phyloP scores from a whole-genome alignment of 2,329 filamentous ascomycete genomes.

The Epichloe festucae region DNA sequence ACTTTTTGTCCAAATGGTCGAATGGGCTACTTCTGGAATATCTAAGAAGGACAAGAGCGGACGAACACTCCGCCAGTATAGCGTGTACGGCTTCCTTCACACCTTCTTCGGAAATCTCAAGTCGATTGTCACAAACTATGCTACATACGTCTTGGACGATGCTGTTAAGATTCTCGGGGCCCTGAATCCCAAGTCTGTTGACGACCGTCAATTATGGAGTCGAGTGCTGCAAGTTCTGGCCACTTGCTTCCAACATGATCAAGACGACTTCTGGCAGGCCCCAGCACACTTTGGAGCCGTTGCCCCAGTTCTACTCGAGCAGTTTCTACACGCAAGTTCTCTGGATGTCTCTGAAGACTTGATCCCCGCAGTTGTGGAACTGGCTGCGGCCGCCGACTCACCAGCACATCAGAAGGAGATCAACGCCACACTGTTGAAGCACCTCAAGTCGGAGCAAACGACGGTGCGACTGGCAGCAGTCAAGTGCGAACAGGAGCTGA shows the following conservation, averaged over 20 bases:
- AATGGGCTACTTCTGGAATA: constrained; percentile 56
- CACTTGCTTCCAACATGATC: constrained; percentile 74
- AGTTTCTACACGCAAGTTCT: constrained; percentile 40
- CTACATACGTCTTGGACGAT: constrained; percentile 70
- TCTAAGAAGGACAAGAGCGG: constrained; percentile 49
- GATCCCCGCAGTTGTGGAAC: constrained; percentile 63
- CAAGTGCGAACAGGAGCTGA: constrained; percentile 67
- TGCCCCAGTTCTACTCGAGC: constrained; percentile 53
- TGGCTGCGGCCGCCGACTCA: constrained; percentile 70
- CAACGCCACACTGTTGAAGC: constrained; percentile 64
- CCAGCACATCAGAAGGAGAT: constrained; percentile 84
- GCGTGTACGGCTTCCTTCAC: constrained; percentile 68
- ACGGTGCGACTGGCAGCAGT: constrained; percentile 70
- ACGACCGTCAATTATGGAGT: constrained; percentile 50
- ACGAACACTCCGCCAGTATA: constrained; percentile 51
- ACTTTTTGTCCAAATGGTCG: constrained; percentile 73
- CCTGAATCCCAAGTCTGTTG: constrained; percentile 32
- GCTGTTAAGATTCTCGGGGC: constrained; percentile 49
- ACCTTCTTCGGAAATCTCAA: constrained; percentile 76
- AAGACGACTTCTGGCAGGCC: constrained; percentile 92
- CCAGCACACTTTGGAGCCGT: constrained; percentile 74
- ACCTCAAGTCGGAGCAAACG: constrained; percentile 60
- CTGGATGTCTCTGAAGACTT: constrained; percentile 38
- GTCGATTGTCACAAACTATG: constrained; percentile 88
- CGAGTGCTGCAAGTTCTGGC: constrained; percentile 58